Percentiles rank a stretch among this genome's conserved stretches.
Conservation (phyloP, 2,329 filamentous ascomycete genomes). For the Parastagonospora nodorum region DNA sequence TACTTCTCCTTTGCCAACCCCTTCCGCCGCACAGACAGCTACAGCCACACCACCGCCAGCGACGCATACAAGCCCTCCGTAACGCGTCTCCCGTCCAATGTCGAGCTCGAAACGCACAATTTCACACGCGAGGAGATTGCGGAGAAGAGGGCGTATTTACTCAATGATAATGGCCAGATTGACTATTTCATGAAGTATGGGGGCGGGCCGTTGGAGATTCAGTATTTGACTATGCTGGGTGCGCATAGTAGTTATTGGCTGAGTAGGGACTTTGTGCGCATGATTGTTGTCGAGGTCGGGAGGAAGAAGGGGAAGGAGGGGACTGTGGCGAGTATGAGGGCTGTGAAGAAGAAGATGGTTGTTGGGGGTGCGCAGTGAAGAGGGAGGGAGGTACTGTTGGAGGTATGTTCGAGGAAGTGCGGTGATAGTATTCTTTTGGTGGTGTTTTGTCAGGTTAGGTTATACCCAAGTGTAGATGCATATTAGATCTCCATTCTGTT, state of each 20-base stretch:
- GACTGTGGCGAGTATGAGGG: conserved; percentile 59
- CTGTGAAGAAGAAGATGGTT: conserved; percentile 55
- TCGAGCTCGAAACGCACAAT: conserved; percentile 96
- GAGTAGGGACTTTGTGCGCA: conserved; percentile 82
- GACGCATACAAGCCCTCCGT: conserved; percentile 34
- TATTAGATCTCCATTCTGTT: too few species aligned
- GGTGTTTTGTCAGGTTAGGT: too few species aligned
- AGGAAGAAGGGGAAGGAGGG: conserved; percentile 69
- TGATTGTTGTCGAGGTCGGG: conserved; percentile 88
- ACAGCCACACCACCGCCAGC: conserved; percentile 24
- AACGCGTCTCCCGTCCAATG: conserved; percentile 53
- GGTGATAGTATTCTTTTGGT: not conserved
- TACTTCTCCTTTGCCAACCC: conserved; percentile 50
- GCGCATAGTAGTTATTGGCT: conserved; percentile 96
- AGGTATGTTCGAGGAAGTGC: not conserved
- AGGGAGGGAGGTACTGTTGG: too few species aligned
- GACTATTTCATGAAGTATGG: conserved; percentile 87
- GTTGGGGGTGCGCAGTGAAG: not conserved
- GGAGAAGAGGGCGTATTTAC: conserved; percentile 81
- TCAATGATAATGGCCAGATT: conserved; percentile 97
- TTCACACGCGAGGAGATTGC: conserved; percentile 91
- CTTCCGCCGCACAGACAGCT: conserved; percentile 42
- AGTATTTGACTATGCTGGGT: conserved; percentile 96
- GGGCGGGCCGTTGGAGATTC: conserved; percentile 86
- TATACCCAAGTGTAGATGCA: too few species aligned